These are phyloP conservation scores for Botrytis galanthina DNA, from an alignment of 2,329 filamentous ascomycete species.

Conservation along the genomic window DNA sequence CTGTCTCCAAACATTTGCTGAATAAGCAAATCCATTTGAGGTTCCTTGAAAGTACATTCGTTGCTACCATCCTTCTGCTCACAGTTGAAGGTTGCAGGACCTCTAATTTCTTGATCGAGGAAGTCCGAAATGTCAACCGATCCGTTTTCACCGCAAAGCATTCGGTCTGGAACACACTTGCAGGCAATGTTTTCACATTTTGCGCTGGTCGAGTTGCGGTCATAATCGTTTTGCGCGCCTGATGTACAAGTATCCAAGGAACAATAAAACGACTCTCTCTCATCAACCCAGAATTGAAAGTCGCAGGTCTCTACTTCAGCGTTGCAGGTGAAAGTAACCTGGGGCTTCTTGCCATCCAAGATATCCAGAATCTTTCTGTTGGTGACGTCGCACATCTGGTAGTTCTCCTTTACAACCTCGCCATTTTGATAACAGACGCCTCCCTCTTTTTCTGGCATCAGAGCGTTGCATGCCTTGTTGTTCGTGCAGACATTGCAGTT, in stretches of 20 bases:
- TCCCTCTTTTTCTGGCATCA: conserved; percentile 79
- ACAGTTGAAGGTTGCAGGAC: conserved; percentile 82
- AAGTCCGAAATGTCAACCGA: conserved; percentile 93
- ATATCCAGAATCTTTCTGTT: conserved; percentile 90
- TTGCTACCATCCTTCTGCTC: conserved; percentile 61
- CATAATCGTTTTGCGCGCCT: conserved; percentile 62
- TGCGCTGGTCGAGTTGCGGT: conserved; percentile 80
- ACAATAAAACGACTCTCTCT: conserved; percentile 95
- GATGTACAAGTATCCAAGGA: conserved; percentile 78
- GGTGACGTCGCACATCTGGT: conserved; percentile 96
- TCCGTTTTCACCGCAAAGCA: conserved; percentile 89
- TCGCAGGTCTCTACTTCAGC: conserved; percentile 74
- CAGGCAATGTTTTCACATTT: conserved; percentile 82
- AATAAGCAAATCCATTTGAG: conserved; percentile 88
- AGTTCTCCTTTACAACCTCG: conserved; percentile 88
- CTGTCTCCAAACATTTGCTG: conserved; percentile 84
- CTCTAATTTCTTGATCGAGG: conserved; percentile 75
- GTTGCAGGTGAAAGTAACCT: conserved; percentile 93
- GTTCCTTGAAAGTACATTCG: conserved; percentile 82
- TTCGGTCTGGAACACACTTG: conserved; percentile 82
- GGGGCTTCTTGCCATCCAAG: conserved; percentile 78
- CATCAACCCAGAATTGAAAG: conserved; percentile 98
- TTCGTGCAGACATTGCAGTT: conserved; percentile 96
- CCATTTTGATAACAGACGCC: conserved; percentile 92
- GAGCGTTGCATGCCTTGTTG: conserved; percentile 77